A percentile compares a stretch with the other conserved stretches of the same genome.
phyloP scores from a whole-genome alignment of 2,329 filamentous ascomycete species.

The Monosporascus sp. region DNA sequence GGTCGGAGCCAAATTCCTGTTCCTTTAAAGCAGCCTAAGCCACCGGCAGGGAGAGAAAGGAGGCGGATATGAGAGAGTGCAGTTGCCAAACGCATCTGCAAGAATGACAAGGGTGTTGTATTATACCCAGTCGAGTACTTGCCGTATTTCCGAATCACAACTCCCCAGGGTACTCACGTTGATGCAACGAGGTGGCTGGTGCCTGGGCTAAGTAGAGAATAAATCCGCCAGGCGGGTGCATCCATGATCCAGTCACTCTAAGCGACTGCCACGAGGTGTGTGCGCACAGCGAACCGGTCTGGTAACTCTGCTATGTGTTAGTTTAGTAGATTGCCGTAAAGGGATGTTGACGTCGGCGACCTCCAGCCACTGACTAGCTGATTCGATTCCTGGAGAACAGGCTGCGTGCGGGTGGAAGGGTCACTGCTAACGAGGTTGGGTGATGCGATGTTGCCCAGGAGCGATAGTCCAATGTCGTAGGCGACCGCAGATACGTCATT shows the following conservation, averaged over 20 bases:
- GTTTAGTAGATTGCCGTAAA: not conserved
- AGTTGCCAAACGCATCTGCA: too few species aligned
- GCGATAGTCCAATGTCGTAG: constrained; percentile 26
- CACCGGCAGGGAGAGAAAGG: not conserved
- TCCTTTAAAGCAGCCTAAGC: not conserved
- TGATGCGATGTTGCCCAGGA: constrained; percentile 23
- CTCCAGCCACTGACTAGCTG: constrained; percentile 8
- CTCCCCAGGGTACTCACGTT: too few species aligned
- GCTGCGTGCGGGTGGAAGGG: constrained; percentile 32
- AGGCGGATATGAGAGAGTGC: not conserved
- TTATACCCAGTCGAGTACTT: too few species aligned
- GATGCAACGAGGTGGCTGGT: too few species aligned
- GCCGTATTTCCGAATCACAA: too few species aligned
- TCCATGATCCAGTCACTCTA: too few species aligned
- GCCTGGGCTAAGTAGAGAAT: too few species aligned
- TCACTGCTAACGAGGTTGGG: constrained; percentile 26
- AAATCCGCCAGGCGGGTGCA: too few species aligned
- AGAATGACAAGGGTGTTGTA: too few species aligned
- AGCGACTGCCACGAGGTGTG: too few species aligned
- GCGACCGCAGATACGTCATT: constrained; percentile 30
- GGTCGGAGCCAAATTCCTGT: not conserved
- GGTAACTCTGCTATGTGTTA: too few species aligned
- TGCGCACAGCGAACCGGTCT: too few species aligned
- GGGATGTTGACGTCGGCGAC: not conserved
- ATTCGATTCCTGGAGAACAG: constrained; percentile 29